Percentiles rank a stretch among this genome's conserved stretches.
These are phyloP conservation scores for Colletotrichum neosansevieriae DNA, from an alignment of 2,329 filamentous ascomycete genomes.

Conservation along the genomic window DNA sequence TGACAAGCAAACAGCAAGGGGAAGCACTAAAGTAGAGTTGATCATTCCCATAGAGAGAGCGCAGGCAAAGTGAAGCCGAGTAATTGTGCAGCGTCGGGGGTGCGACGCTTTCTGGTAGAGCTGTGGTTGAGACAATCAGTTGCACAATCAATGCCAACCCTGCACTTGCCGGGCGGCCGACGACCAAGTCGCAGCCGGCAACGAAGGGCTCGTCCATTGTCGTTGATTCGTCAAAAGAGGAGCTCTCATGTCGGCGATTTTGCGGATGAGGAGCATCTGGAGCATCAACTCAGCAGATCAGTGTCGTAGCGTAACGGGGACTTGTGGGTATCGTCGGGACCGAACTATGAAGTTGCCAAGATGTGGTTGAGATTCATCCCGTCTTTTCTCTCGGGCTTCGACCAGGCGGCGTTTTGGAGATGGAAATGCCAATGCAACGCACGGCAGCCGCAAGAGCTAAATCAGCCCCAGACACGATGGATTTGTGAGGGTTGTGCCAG, in stretches of 20 bases:
- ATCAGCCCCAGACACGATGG: slow-evolving; percentile 7
- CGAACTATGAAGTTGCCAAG: slow-evolving; percentile 31
- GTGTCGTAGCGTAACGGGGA: slow-evolving; percentile 23
- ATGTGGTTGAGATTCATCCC: slow-evolving; percentile 34
- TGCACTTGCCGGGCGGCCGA: slow-evolving; percentile 8
- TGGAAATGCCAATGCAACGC: slow-evolving; percentile 24
- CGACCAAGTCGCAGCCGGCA: not conserved
- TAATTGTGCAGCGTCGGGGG: slow-evolving; percentile 4
- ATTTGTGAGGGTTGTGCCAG: not conserved
- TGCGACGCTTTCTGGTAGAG: slow-evolving; percentile 3
- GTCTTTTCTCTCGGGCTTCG: slow-evolving; percentile 29
- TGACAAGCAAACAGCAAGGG: slow-evolving; percentile 5
- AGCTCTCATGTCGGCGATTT: too few species aligned
- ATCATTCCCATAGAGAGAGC: slow-evolving; percentile 14
- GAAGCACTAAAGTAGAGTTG: not conserved
- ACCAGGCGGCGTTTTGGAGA: slow-evolving; percentile 28
- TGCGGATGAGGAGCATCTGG: not conserved
- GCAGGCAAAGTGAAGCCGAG: not conserved
- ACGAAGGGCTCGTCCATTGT: too few species aligned
- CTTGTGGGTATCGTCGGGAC: slow-evolving; percentile 36
- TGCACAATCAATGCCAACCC: slow-evolving; percentile 25
- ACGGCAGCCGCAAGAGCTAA: slow-evolving; percentile 10
- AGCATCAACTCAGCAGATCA: not conserved
- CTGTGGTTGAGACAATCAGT: not conserved
- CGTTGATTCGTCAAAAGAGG: not conserved